Evolutionary conservation across 352 stramenopile genomes (phyloP).

Genomic region (Pythium coloratum): DNA sequence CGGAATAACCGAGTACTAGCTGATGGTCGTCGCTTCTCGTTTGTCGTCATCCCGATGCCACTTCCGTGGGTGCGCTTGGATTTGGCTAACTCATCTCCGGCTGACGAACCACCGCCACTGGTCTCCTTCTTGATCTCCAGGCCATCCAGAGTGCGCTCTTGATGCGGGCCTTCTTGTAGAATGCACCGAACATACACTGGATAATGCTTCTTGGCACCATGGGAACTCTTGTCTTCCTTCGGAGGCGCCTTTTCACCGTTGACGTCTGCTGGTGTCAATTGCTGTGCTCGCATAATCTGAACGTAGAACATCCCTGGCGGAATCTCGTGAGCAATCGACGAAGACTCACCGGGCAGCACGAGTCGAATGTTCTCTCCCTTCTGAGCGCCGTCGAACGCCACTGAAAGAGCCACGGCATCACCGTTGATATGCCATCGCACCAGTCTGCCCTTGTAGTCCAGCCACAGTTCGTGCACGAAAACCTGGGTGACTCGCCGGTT

Average conservation of each 20-base stretch:
- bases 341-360: constrained; percentile 72
- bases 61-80: constrained; percentile 13
- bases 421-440: constrained; percentile 86
- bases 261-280: constrained; percentile 49
- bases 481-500: constrained; percentile 73
- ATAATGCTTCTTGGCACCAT: constrained; percentile 45
- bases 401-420: constrained; percentile 74
- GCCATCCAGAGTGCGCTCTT: constrained; percentile 73
- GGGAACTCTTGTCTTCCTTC: constrained; percentile 14
- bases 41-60: constrained; percentile 25
- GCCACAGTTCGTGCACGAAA: constrained; percentile 84
- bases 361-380: constrained; percentile 78
- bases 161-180: constrained; percentile 72
- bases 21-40: constrained; percentile 42
- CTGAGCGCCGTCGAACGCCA: constrained; percentile 69
- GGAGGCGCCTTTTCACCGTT: constrained; percentile 2
- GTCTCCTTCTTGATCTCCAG: constrained; percentile 40
- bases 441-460: constrained; percentile 82
- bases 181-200: constrained; percentile 76
- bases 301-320: constrained; percentile 81
- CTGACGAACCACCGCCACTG: not conserved
- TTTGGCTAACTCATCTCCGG: constrained; percentile 22
- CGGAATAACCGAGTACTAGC: constrained; percentile 71
- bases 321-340: constrained; percentile 73
- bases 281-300: constrained; percentile 71